Base-by-base conservation (phyloP, 164 flowering plant species). In the Kalanchoe fedtschenkoi region DNA sequence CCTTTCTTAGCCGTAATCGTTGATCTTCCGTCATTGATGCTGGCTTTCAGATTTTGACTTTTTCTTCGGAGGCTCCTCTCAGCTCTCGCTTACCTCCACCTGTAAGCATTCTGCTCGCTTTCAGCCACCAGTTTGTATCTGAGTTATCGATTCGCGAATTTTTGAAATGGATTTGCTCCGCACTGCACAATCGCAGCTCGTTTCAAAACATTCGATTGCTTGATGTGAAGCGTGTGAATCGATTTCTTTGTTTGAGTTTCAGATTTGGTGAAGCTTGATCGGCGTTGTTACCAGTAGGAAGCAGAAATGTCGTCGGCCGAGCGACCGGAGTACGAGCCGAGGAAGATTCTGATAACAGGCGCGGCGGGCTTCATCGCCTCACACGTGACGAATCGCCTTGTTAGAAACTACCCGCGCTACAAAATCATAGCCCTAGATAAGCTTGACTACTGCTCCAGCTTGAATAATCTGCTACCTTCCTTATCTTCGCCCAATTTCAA, bases 341-440 rank as follows among this genome's bases (percentile, higher is more conserved):
- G 28, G 42, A 58, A 58, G 61, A 58, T 58, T 21, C 8, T 58
- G 6, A 34, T 58, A 34, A 58, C 61, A 34, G 61, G 61, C 33
- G 61, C 61, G 15, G 61, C 61, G 24, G 61, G 61, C n/a, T 58
- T 58, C 61, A 58, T 58, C 16, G 61, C 34, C 61, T 58, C 61
- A 19, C 61, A 58, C 34, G 61, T 58, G 22, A 58, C 61, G 2
- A 58, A 58, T 24, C 41, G 42, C 14, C 61, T 58, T 19, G 61
- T 58, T 0, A 58, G 16, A 22, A 58, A 58, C 22, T 58, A 58
- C 34, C 61, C 61, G 13, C 61, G 34, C 6, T 58, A 58, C 42
- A 58, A 58, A 58, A 34, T 58, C 41, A 37, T 58, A 16, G 61
- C 61, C 5, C 41, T 58, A n/a, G 61, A 58, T 33, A 58, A 58